Percentiles rank a stretch among this genome's conserved stretches.
Evolutionary conservation across 495 filamentous ascomycete genomes (phyloP).

Genomic region (Daldinia loculata): DNA sequence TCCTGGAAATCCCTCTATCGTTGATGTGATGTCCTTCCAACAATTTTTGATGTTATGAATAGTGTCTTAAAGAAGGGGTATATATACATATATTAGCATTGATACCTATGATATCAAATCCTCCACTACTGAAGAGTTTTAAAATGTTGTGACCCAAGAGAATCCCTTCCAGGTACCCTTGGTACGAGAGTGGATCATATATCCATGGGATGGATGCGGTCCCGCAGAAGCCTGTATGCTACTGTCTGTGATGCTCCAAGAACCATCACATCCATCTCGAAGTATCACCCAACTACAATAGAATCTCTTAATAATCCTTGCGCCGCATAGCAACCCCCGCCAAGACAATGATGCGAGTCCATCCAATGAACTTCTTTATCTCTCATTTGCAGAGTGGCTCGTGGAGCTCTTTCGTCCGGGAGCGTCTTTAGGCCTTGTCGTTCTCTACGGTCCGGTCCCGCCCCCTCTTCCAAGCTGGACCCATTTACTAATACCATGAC

Average conservation of each 20-base stretch:
- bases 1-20: background rate
- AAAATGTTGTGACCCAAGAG: slow-evolving; percentile 11
- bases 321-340: slow-evolving; percentile 33
- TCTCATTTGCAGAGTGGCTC: slow-evolving; percentile 27
- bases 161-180: slow-evolving; percentile 10
- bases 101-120: slow-evolving; percentile 27
- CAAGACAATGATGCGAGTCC: slow-evolving; percentile 28
- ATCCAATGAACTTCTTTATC: slow-evolving; percentile 23
- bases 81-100: slow-evolving; percentile 26
- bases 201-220: slow-evolving; percentile 8
- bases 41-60: slow-evolving; percentile 2
- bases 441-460: slow-evolving; percentile 16
- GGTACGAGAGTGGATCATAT: slow-evolving; percentile 18
- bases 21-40: background rate
- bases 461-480: slow-evolving; percentile 14
- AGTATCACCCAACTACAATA: slow-evolving; percentile 30
- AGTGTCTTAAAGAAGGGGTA: slow-evolving; percentile 23
- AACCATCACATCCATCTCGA: slow-evolving; percentile 12
- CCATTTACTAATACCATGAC: slow-evolving; percentile 14
- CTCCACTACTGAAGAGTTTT: slow-evolving; percentile 9
- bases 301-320: slow-evolving; percentile 25
- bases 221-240: slow-evolving; percentile 21
- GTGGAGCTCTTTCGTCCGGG: slow-evolving; percentile 9
- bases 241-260: slow-evolving; percentile 14
- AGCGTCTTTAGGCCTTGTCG: slow-evolving; percentile 10